A percentile compares a stretch with the other conserved stretches of the same genome.
Evolutionary conservation across 2,329 filamentous ascomycete genomes (phyloP).

Genomic region (Colletotrichum sp.): DNA sequence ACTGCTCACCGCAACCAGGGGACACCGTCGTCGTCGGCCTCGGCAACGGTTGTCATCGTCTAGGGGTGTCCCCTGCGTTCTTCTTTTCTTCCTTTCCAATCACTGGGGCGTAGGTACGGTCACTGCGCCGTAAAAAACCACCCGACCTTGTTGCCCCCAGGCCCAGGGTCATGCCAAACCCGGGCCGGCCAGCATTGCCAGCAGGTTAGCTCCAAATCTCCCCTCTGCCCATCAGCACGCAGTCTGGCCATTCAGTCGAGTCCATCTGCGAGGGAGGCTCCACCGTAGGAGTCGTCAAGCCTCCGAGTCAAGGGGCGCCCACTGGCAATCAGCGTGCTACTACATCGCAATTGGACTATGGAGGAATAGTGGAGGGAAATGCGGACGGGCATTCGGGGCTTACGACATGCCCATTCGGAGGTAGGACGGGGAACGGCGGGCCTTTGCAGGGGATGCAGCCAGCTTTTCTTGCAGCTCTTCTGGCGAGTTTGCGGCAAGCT

Average conservation of each 20-base stretch:
- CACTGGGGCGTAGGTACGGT: neutral
- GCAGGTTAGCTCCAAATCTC: neutral
- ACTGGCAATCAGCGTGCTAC: neutral
- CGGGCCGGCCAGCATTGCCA: neutral
- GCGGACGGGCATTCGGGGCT: constrained; percentile 12
- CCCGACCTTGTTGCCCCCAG: neutral
- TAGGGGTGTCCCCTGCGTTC: neutral
- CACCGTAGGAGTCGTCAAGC: neutral
- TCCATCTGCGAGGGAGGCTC: neutral
- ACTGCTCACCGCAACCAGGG: constrained; percentile 1
- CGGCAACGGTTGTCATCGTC: neutral
- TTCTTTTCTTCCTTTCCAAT: neutral
- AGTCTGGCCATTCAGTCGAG: neutral
- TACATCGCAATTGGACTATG: constrained; percentile 8
- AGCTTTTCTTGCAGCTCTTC: neutral
- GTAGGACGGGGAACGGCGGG: constrained; percentile 8
- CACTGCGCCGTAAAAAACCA: neutral
- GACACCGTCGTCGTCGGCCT: neutral
- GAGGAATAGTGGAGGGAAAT: neutral
- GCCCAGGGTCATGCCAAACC: neutral
- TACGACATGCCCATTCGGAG: constrained; percentile 10
- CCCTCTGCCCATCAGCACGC: neutral
- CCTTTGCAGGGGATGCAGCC: neutral
- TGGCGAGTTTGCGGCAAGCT: neutral
- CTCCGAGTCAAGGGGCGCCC: neutral